phyloP scores from a whole-genome alignment of 768 basidiomycete genomes.

The Omphalotus guepiniiformis region DNA sequence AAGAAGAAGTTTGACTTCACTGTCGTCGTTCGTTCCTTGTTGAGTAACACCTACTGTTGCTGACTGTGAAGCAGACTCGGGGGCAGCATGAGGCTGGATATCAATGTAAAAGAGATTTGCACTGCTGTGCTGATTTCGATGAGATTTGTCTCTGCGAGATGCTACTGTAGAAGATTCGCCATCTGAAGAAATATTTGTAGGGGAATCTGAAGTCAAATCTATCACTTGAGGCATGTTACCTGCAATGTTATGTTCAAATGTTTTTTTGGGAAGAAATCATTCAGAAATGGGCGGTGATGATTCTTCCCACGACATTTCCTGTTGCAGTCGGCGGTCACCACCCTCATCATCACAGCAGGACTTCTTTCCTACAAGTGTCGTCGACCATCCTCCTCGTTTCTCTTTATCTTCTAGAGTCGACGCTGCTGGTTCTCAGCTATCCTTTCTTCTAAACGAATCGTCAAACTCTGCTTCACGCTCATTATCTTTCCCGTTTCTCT shows the following conservation, averaged over 20 bases:
- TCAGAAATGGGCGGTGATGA: too few relatives aligned
- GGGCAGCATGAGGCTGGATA: constrained; percentile 28
- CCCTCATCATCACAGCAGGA: too few relatives aligned
- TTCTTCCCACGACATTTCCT: too few relatives aligned
- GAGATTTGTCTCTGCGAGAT: background rate
- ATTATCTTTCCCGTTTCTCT: constrained; percentile 24
- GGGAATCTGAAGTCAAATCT: too few relatives aligned
- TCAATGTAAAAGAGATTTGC: constrained; percentile 51
- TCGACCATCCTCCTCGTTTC: background rate
- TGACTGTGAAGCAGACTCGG: constrained; percentile 24
- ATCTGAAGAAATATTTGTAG: too few relatives aligned
- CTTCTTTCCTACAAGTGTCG: too few relatives aligned
- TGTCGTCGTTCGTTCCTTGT: background rate
- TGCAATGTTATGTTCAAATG: too few relatives aligned
- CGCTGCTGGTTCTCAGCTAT: constrained; percentile 6
- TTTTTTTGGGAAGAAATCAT: too few relatives aligned
- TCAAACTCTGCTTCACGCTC: constrained; percentile 26
- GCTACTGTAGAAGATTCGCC: too few relatives aligned
- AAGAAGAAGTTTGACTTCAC: constrained; percentile 38
- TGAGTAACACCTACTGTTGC: constrained; percentile 5
- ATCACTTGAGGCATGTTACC: too few relatives aligned
- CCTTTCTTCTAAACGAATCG: constrained; percentile 12
- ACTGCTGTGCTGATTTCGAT: too few relatives aligned
- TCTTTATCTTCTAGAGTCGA: background rate
- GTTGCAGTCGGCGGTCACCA: too few relatives aligned